Evolutionary conservation across 2,329 filamentous ascomycete species (phyloP), one percentile per base, ranked within the genome.

Genomic region (Ceratocystis smalleyi): DNA sequence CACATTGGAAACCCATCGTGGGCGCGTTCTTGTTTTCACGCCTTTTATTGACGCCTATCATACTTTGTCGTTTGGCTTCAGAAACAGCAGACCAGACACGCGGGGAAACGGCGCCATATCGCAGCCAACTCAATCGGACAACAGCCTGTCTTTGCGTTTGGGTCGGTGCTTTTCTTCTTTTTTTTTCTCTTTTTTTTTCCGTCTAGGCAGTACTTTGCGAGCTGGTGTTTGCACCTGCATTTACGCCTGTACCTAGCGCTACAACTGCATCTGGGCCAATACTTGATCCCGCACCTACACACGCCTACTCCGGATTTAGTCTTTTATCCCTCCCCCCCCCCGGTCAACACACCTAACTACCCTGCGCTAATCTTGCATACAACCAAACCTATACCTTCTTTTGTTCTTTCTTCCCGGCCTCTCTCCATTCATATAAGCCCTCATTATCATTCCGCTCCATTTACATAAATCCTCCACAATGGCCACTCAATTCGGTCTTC

Each of bases 401-500:
- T 40, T 49, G 15, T 19, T 49, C 22, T 49, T 49, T 49, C 22
- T 19, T 22, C n/a, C 47, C 1, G 45, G 45, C 5, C 47, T 19
- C 19, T 19, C 24, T 24, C 47, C 54, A 35, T 7, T 3, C 27
- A 57, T 12, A 30, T 15, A 57, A 35, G 7, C 47, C 27, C 54
- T 32, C 47, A 40, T 40, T 40, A 40, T 40, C 10, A 40, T 40
- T 40, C 35, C 10, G 12, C 15, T 15, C 24, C 12, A 17, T 57
- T 17, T 30, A 61, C 40, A 49, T 61, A 61, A 61, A 61, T 27
- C 43, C 45, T 47, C 45, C 59, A 61, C 27, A 35, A 61, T 61
- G 59, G 59, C 43, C 43, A 45, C 59, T 32, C 59, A 47, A 1
- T 49, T 47, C n/a, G 24, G 43, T 61, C 43, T 27, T 32, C 59